These are phyloP conservation scores for Penicillium sp. DNA, from an alignment of 2,329 filamentous ascomycete genomes.

Conservation along the genomic window DNA sequence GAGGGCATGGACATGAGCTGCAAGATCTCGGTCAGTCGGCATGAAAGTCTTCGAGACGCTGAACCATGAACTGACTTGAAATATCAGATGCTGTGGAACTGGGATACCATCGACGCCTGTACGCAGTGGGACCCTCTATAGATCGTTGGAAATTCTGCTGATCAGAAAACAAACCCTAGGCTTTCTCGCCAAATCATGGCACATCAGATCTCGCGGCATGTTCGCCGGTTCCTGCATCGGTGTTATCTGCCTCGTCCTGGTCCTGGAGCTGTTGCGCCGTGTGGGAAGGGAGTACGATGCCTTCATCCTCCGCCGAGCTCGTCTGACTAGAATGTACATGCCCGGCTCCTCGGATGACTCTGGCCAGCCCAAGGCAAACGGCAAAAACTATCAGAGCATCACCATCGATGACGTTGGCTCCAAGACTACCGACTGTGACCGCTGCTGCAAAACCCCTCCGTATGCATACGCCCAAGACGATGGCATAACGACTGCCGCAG, in stretches of 20 bases:
- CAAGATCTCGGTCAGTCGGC: constrained; percentile 29
- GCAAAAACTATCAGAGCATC: background rate
- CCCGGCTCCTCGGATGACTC: background rate
- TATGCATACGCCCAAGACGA: background rate
- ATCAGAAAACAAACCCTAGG: constrained; percentile 31
- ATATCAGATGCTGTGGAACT: constrained; percentile 26
- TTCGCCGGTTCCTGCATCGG: constrained; percentile 81
- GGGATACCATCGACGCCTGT: constrained; percentile 24
- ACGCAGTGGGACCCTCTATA: background rate
- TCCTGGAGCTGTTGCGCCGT: constrained; percentile 71
- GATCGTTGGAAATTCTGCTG: background rate
- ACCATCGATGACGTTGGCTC: background rate
- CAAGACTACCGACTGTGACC: background rate
- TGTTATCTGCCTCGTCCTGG: constrained; percentile 69
- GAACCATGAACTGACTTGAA: constrained; percentile 4
- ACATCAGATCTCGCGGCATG: constrained; percentile 65
- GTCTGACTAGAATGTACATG: constrained; percentile 30
- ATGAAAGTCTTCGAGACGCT: constrained; percentile 1
- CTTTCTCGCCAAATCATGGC: constrained; percentile 70
- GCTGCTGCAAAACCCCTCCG: background rate
- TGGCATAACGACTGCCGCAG: background rate
- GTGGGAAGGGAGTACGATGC: constrained; percentile 70
- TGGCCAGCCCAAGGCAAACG: background rate
- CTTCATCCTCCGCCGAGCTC: constrained; percentile 56
- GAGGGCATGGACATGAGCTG: constrained; percentile 26